phyloP scores from a whole-genome alignment of 2,329 filamentous ascomycete genomes.

The Penicillium freii region DNA sequence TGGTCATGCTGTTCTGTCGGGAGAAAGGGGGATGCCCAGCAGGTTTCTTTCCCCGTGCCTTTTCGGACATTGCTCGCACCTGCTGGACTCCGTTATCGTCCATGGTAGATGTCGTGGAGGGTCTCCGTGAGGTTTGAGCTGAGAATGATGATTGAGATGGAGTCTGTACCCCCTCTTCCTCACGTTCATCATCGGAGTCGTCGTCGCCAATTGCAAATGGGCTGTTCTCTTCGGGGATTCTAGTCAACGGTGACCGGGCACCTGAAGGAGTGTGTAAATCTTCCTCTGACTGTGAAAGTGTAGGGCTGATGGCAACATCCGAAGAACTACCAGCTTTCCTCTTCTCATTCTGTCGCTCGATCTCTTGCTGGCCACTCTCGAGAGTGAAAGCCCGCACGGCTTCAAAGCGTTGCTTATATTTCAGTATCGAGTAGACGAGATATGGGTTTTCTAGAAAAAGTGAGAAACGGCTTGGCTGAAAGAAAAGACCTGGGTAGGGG shows the following conservation, averaged over 20 bases:
- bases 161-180: conserved; percentile 60
- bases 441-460: conserved; percentile 67
- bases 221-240: conserved; percentile 73
- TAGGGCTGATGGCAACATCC: conserved; percentile 36
- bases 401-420: conserved; percentile 79
- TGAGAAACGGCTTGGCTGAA: conserved; percentile 19
- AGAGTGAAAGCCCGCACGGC: conserved; percentile 83
- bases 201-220: conserved; percentile 82
- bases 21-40: conserved; percentile 80
- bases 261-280: conserved; percentile 46
- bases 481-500: neutral
- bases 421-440: conserved; percentile 74
- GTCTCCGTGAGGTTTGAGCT: conserved; percentile 58
- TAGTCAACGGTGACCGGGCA: conserved; percentile 58
- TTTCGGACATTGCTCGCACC: conserved; percentile 91
- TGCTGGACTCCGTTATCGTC: conserved; percentile 82
- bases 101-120: conserved; percentile 64
- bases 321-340: conserved; percentile 60
- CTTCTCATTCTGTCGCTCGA: conserved; percentile 72
- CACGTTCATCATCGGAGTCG: conserved; percentile 62
- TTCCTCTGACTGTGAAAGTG: conserved; percentile 42
- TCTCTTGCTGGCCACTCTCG: conserved; percentile 87
- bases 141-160: conserved; percentile 57
- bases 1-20: conserved; percentile 83
- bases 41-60: conserved; percentile 93